Evolutionary conservation across 306 rosid genomes (phyloP), one percentile per base, ranked within the genome.

Genomic region (Dalbergia cochinchinensis): DNA sequence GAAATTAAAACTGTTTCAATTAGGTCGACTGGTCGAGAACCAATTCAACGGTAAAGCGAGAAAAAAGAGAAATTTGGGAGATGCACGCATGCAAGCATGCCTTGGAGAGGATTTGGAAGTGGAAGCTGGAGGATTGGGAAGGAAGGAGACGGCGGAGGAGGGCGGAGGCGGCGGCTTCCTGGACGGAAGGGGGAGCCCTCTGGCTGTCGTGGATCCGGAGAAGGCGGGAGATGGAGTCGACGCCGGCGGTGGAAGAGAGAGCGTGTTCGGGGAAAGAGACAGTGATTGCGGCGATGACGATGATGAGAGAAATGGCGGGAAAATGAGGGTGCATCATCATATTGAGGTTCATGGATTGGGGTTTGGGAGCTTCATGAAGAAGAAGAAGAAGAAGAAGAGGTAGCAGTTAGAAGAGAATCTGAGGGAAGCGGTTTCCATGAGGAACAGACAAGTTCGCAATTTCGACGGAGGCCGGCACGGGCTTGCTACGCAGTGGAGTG

Each of bases 81-180:
- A n/a, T n/a, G n/a, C n/a, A 20, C 1, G 22, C 22, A 7, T 6
- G 8, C 7, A 59, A 1, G 20, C 61, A 53, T 63, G 77, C 96
- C 92, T 88, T 94, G 37, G 97, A 83, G 79, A 89, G 53, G 19
- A 92, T 89, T 57, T 70, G 88, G 53, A 94, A 92, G 18, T 85
- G 85, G 84, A 94, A 90, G 86, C 84, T 78, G 82, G 90, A 86
- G 47, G 89, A 77, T 55, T 92, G 94, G 5, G 92, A 87, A 53
- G 97, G 97, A 33, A 92, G 87, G 31, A 90, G 65, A 11, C 98
- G 98, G 88, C 5, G 86, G 71, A 94, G 97, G 63, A 89, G 88
- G 50, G 79, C 91, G 8, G 80, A 85, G 60, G 96, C 96, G 11
- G 98, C 94, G 6, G 91, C 90, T 65, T 89, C 88, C 78, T 94